Evolutionary conservation across 202 grass and related monocot genomes (phyloP), one percentile per base, ranked within the genome.

Genomic region (Hordeum pubiflorum): DNA sequence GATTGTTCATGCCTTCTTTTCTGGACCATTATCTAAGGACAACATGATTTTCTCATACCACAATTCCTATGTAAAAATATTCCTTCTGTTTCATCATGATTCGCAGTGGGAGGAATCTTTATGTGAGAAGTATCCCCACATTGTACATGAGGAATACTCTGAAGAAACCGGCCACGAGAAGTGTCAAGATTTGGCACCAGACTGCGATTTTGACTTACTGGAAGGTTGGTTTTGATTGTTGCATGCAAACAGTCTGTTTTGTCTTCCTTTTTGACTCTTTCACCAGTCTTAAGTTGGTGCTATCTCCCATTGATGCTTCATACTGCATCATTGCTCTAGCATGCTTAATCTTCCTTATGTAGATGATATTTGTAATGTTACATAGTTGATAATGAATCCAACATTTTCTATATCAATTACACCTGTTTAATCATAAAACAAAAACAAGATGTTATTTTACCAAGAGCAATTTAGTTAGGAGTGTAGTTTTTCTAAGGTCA

Each of bases 51-150:
- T 18, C 14, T 48, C 41, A 9, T 85, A 39, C 12, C 26, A 41
- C 17, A 4, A 31, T 73, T 77, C 48, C 60, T 61, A 82, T 50
- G 20, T 48, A 48, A 48, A 48, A 48, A 15, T 48, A 7, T 31
- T 20, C 9, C 4, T 66, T 78, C 54, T 65, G 10, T 75, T 59
- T 37, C 65, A 88, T 43, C 36, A 70, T 82, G 62, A 86, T 77
- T 32, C 82, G 81, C 79, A 95, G 92, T 86, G 73, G 86, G 79
- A 89, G 57, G 79, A 75, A 64, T 84, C 82, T 3, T 85, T 86
- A 63, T 89, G 48, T 70, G 75, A 92, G 24, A 97, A 82, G 65
- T 97, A 97, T 67, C 94, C 94, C 65, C 94, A 97, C 86, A 85
- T 97, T 48, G 88, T 97, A 58, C 85, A 94, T 69, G 91, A 94